Evolutionary conservation across 306 rosid species (phyloP).

Genomic region (Hippophae tibetana): DNA sequence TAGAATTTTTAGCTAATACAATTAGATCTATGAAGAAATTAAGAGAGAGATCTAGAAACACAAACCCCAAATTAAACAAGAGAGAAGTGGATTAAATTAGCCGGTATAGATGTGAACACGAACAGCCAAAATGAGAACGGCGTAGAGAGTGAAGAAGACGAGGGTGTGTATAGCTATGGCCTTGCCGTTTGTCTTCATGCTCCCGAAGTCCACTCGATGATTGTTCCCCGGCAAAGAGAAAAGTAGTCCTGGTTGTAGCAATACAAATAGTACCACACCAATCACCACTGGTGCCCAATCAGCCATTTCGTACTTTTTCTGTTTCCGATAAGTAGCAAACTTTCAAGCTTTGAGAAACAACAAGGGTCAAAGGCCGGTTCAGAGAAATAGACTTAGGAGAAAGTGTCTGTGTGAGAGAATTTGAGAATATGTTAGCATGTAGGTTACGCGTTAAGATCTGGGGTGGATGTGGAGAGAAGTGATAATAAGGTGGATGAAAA

Average conservation of each 20-base stretch:
- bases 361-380: no score
- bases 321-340: neutral
- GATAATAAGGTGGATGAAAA: no score
- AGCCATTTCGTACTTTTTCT: conserved; percentile 33
- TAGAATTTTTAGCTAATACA: no score
- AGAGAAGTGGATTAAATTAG: conserved; percentile 5
- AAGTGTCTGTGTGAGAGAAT: no score
- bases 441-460: no score
- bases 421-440: no score
- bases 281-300: conserved; percentile 96
- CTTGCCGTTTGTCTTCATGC: conserved; percentile 91
- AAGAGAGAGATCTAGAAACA: no score
- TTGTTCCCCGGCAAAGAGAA: conserved; percentile 69
- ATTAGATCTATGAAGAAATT: no score
- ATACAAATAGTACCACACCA: conserved; percentile 79
- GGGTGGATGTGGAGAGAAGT: no score
- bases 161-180: conserved; percentile 80
- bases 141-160: conserved; percentile 66
- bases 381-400: no score
- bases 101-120: conserved; percentile 81
- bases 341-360: no score
- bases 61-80: neutral
- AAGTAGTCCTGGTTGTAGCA: conserved; percentile 80
- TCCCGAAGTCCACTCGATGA: conserved; percentile 60
- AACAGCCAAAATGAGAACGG: conserved; percentile 60